These are phyloP conservation scores for Pinus albicaulis DNA, from an alignment of 75 land plant species.

Conservation along the genomic window DNA sequence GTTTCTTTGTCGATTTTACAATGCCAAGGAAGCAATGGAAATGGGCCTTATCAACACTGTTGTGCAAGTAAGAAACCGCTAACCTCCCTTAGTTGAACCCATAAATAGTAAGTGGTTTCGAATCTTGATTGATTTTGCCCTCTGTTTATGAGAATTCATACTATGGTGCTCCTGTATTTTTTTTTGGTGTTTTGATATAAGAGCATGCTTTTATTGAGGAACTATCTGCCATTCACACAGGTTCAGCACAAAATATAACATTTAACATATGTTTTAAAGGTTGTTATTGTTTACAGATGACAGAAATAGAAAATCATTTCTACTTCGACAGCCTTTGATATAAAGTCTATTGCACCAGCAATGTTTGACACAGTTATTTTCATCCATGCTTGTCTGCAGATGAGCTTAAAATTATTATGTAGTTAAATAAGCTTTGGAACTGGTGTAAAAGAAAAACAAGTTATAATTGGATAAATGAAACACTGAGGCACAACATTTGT, in stretches of 20 bases:
- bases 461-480: too few relatives aligned
- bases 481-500: too few relatives aligned
- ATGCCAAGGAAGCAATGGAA: conserved; percentile 78
- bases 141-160: background rate
- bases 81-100: background rate
- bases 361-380: background rate
- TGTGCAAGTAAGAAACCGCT: conserved; percentile 70
- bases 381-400: background rate
- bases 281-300: background rate
- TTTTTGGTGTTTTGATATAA: background rate
- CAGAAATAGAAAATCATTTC: too few relatives aligned
- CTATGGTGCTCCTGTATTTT: background rate
- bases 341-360: background rate
- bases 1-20: conserved; percentile 81
- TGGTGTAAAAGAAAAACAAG: too few relatives aligned
- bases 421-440: background rate
- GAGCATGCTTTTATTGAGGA: background rate
- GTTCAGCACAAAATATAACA: background rate
- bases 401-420: background rate
- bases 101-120: background rate
- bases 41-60: conserved; percentile 95
- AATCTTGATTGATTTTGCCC: background rate
- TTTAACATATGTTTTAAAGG: background rate
- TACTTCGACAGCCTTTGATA: background rate
- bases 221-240: background rate